A percentile compares a stretch with the other conserved stretches of the same genome.
Conservation (phyloP, 176 grass and related monocot species). For the Hordeum marinum region DNA sequence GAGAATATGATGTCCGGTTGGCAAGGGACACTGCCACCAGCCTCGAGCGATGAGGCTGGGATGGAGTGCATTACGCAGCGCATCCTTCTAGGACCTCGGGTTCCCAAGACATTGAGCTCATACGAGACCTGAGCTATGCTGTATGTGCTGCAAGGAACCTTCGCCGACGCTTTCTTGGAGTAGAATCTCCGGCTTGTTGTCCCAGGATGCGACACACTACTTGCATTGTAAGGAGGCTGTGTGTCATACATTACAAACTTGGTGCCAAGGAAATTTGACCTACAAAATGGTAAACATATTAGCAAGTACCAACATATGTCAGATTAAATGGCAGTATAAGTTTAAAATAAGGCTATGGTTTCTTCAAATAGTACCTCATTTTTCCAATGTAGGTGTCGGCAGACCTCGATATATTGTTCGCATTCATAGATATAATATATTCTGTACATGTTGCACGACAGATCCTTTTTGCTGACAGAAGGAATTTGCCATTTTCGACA, state of each 20-base stretch:
- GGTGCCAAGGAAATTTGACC: slow-evolving; percentile 87
- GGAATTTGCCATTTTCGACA: slow-evolving; percentile 81
- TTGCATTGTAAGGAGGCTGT: slow-evolving; percentile 35
- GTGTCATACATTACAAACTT: slow-evolving; percentile 81
- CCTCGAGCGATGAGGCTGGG: slow-evolving; percentile 58
- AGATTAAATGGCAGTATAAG: slow-evolving; percentile 13
- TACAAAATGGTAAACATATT: slow-evolving; percentile 31
- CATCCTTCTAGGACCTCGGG: slow-evolving; percentile 87
- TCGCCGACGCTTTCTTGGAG: slow-evolving; percentile 49
- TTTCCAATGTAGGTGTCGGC: slow-evolving; percentile 73
- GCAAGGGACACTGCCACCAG: slow-evolving; percentile 56
- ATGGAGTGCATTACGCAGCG: slow-evolving; percentile 83
- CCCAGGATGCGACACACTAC: slow-evolving; percentile 24
- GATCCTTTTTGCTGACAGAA: slow-evolving; percentile 86
- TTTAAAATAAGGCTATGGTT: slow-evolving; percentile 17
- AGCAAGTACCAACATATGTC: neutral
- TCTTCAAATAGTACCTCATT: slow-evolving; percentile 45
- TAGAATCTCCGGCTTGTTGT: slow-evolving; percentile 59
- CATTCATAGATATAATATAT: slow-evolving; percentile 72
- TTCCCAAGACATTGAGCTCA: slow-evolving; percentile 75
- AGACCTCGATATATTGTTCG: slow-evolving; percentile 55
- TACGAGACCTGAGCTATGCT: slow-evolving; percentile 67
- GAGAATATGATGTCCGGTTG: slow-evolving; percentile 36
- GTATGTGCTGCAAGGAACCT: slow-evolving; percentile 48
- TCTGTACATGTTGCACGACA: slow-evolving; percentile 67